Base-by-base conservation (phyloP, 192 early-diverging fungal species). In the Mortierella claussenii region DNA sequence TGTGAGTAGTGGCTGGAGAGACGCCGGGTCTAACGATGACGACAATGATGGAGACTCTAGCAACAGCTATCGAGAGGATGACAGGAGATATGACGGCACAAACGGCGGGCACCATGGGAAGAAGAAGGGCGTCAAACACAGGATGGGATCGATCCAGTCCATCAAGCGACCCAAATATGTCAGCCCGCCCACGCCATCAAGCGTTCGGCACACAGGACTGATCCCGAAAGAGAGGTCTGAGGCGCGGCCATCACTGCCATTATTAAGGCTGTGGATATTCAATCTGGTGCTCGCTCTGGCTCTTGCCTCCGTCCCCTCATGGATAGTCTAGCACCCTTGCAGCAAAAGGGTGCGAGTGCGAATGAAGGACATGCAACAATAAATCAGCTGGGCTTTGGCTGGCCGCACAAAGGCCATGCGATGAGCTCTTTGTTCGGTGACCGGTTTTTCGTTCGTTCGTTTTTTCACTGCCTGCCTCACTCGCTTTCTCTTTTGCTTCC, bases 151-250 rank as follows among this genome's bases (percentile, higher is more conserved):
- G 9, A 64, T 12, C 18, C 7, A 43, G 20, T 33, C 55, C 0
- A 59, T 52, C 49, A 49, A 40, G n/a, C 18, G 36, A n/a, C 55
- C 55, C 4, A 58, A 43, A 12, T 6, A 26, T 4, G 30, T 44
- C 13, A 34, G 37, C 7, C 1, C 28, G 18, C 49, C 66, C 9
- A 20, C 21, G 17, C 66, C 66, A 8, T 13, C 40, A 13, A 33
- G 13, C 21, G n/a, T 44, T 18, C 46, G 23, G 21, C 66, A 49
- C 48, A 27, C 20, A 28, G 66, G 66, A 1, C 47, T 68, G 15
- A 68, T 68, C 17, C 66, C 66, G 0, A 68, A 68, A 13, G 46
- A 45, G 15, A 27, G 48, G 4, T 56, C 54, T 10, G 52, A 36
- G 32, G 52, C 52, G 18, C 20, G n/a, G n/a, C n/a, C n/a, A n/a